Base-by-base conservation (phyloP, 2,329 filamentous ascomycete species). In the Fusarium chlamydosporum region DNA sequence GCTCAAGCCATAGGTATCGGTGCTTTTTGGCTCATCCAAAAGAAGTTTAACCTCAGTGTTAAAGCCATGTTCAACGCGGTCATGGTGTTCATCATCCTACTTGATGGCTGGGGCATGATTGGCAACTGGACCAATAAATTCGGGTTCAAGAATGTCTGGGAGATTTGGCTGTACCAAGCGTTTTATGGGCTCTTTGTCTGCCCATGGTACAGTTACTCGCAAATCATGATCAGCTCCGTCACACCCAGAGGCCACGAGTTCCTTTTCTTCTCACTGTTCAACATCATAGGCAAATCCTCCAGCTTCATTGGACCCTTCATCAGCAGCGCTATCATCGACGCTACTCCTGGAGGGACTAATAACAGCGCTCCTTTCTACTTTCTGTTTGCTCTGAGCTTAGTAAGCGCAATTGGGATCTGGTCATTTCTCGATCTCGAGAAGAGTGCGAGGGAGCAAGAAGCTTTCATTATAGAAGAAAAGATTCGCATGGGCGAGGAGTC, bases 201-300 rank as follows among this genome's bases (percentile, higher is more conserved):
- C 66, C 89, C 89, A 0, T 91, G 89, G 89, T 91, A 91, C 76
- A 88, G 86, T 47, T 92, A 92, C 76, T 87, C 85, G 0, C 89
- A 91, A 74, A 91, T 89, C 71, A 89, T 92, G 85, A 92, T 92
- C 68, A 88, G 85, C 4, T 89, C 91, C 70, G 88, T 92, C 3
- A 91, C 89, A 0, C 89, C 89, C 0, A 82, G 87, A 7, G 89
- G 89, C 37, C 88, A 91, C 72, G 90, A 91, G 68, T 91, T 91
- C 71, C 79, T 92, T 12, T 92, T 92, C 81, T 92, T 92, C 82
- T 86, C 83, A 46, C 77, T 92, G 2, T 91, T 91, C 78, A 88
- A 85, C 65, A 90, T 91, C 70, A 85, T 91, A 29, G 89, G 89
- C 43, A 92, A 92, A 78, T 89, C 89, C 0, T 88, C 85, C 9